Base-by-base conservation (phyloP, 2,329 filamentous ascomycete genomes). In the Aspergillus sojae region DNA sequence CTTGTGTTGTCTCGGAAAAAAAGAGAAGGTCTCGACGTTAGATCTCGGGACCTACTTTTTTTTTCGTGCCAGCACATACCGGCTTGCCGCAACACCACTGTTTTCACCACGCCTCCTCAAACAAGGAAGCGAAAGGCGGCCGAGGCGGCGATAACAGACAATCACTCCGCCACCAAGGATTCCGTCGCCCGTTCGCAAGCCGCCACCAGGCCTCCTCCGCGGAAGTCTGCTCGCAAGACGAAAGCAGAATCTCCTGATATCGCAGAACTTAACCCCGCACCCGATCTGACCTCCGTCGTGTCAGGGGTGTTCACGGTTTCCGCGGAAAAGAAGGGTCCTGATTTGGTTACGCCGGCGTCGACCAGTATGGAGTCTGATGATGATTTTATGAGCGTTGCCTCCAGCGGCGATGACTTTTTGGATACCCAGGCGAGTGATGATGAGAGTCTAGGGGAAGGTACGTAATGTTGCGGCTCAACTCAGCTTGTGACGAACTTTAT, bases 301-400 rank as follows among this genome's bases (percentile, higher is more conserved):
- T 61, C 62, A n/a, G 64, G 60, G 41, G 57, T 53, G 14, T 57
- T 67, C 55, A 64, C 64, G 53, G 63, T 65, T 53, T 34, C 32
- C 12, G 41, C 63, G 48, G 75, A 48, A 56, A 67, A 70, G 58
- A 71, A 68, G 11, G 62, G 75, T 67, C 60, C 72, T 71, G 71
- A 78, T 65, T 66, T 83, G 62, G 78, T 74, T 65, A 80, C 79
- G 23, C 78, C 80, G 21, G 74, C 76, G 28, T 75, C 75, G 41
- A 80, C 75, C 77, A 86, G 83, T 67, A 97, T 97, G 94, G 93
- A 97, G 81, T 97, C 94, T 10, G 94, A 98, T 72, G 93, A 97
- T 74, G 94, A 97, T 65, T 94, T 94, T 78, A 91, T 95, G 86
- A 96, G 91, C 71, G 88, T 89, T 74, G 84, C 89, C 71, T 94